Conservation (phyloP, 768 basidiomycete species). For the Termitomyces sp. region DNA sequence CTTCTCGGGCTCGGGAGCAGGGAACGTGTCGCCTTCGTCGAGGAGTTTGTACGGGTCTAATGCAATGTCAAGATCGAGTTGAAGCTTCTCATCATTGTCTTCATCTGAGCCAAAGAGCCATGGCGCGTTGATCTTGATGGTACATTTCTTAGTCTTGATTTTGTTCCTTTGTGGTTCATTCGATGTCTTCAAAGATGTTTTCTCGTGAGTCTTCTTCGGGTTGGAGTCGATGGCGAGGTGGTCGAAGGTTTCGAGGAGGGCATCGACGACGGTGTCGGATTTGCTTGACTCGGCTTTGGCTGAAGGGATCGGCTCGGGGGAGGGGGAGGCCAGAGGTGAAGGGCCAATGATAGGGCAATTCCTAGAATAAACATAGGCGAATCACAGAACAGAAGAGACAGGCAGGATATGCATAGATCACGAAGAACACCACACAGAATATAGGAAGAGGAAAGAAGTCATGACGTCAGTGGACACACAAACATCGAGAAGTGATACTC, state of each 20-base stretch:
- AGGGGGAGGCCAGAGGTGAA: neutral
- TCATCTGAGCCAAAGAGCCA: neutral
- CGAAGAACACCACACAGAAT: neutral
- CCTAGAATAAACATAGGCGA: neutral
- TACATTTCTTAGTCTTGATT: constrained; percentile 1
- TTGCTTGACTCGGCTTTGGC: neutral
- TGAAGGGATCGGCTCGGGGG: neutral
- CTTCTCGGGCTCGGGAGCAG: neutral
- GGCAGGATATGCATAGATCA: neutral
- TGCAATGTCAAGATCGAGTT: neutral
- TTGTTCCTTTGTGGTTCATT: neutral
- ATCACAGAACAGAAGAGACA: neutral
- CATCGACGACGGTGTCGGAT: neutral
- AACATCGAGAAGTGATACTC: neutral
- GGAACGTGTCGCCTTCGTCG: constrained; percentile 9
- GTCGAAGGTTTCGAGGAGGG: constrained; percentile 6
- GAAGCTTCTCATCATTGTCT: neutral
- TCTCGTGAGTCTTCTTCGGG: neutral
- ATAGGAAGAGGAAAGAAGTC: neutral
- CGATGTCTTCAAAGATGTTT: neutral
- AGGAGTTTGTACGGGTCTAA: constrained; percentile 11
- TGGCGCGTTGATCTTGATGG: constrained; percentile 9
- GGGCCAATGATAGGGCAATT: constrained; percentile 3
- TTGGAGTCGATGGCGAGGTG: neutral
- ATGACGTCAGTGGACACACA: neutral